A percentile compares a stretch with the other conserved stretches of the same genome.
Conservation (phyloP, 2,329 filamentous ascomycete species). For the Diplocarpon rosae region DNA sequence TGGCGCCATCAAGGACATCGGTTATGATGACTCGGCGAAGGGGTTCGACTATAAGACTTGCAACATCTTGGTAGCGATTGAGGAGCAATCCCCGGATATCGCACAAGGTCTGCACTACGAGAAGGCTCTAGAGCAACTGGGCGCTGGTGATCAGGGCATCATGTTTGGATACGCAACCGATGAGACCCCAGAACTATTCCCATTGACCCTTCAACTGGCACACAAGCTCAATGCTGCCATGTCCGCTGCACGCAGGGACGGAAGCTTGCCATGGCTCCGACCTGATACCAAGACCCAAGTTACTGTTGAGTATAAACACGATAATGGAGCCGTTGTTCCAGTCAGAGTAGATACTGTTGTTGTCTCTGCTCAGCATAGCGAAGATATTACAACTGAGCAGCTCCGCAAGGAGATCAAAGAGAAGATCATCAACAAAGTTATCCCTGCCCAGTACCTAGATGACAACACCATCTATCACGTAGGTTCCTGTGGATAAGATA, state of each 20-base stretch:
- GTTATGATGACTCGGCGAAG: constrained; percentile 94
- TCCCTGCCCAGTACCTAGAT: constrained; percentile 84
- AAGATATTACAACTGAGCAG: constrained; percentile 79
- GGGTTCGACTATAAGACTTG: constrained; percentile 99
- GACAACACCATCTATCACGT: constrained; percentile 93
- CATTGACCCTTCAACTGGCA: constrained; percentile 83
- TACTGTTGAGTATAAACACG: constrained; percentile 96
- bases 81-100: constrained; percentile 98
- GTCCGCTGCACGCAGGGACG: constrained; percentile 78
- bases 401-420: constrained; percentile 90
- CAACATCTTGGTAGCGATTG: constrained; percentile 96
- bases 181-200: constrained; percentile 94
- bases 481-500: constrained; percentile 29
- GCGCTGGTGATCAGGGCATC: constrained; percentile 99
- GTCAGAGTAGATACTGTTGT: constrained; percentile 93
- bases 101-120: constrained; percentile 98
- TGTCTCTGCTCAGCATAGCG: constrained; percentile 87
- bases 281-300: constrained; percentile 99
- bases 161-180: constrained; percentile 99
- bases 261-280: constrained; percentile 82
- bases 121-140: constrained; percentile 91
- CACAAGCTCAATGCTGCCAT: constrained; percentile 97
- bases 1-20: constrained; percentile 92
- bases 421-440: constrained; percentile 94
- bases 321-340: constrained; percentile 85